phyloP scores from a whole-genome alignment of 257 asterid genomes.

The Misopates orontium region DNA sequence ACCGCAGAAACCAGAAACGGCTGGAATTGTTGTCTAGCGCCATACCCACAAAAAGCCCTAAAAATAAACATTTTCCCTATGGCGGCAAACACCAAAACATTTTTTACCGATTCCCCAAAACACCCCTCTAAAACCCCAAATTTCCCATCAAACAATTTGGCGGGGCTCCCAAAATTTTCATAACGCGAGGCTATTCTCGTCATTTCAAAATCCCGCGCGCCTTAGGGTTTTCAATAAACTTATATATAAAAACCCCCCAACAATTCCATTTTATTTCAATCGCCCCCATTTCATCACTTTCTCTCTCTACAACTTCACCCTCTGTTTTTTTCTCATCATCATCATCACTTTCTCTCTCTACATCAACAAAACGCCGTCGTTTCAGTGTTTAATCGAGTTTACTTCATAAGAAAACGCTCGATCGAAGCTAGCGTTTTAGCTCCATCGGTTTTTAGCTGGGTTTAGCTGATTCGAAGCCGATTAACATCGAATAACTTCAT shows the following conservation, averaged over 20 bases:
- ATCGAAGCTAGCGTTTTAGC: no score
- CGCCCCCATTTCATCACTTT: neutral
- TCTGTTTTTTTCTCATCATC: no score
- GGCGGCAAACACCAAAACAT: slow-evolving; percentile 14
- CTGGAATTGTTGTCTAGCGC: neutral
- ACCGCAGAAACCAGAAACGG: neutral
- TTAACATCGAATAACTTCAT: neutral
- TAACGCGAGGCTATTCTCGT: neutral
- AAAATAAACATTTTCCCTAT: neutral
- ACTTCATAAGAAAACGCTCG: no score
- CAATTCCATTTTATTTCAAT: neutral
- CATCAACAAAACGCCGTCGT: no score
- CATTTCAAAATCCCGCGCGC: slow-evolving; percentile 14
- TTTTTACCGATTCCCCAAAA: neutral
- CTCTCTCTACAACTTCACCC: no score
- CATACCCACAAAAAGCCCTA: neutral
- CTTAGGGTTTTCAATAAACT: slow-evolving; percentile 6
- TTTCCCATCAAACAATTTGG: neutral
- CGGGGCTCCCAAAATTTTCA: neutral
- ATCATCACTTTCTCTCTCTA: neutral
- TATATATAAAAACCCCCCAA: slow-evolving; percentile 3
- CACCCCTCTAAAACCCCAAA: neutral
- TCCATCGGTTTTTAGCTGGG: no score
- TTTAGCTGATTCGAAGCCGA: neutral
- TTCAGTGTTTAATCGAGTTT: no score